Evolutionary conservation across 306 rosid species (phyloP).

Genomic region (Psophocarpus tetragonolobus): DNA sequence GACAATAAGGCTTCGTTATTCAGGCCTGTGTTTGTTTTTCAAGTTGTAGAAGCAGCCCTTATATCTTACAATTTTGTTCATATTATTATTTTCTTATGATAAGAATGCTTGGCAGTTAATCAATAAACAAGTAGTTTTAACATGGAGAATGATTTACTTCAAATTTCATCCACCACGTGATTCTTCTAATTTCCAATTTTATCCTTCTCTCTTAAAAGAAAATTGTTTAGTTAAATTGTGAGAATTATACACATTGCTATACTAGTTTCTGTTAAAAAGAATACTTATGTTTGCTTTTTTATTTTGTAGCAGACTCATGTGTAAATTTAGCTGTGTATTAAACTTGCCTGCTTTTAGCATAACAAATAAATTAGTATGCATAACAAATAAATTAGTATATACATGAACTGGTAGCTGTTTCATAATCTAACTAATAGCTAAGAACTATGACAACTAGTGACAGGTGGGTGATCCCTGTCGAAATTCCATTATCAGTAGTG

Average conservation of each 20-base stretch:
- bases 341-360: not conserved
- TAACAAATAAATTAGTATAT: not conserved
- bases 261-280: no score
- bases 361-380: not conserved
- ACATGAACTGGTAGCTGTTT: not conserved
- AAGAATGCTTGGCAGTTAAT: not conserved
- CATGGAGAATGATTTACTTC: not conserved
- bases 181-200: not conserved
- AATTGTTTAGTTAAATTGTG: no score
- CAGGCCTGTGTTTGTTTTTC: conserved; percentile 35
- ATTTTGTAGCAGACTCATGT: not conserved
- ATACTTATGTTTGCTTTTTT: no score
- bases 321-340: not conserved
- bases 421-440: no score
- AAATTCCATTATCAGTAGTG: conserved; percentile 62
- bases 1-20: conserved; percentile 42
- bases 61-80: conserved; percentile 16
- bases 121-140: not conserved
- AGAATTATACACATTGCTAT: no score
- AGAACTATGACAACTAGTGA: not conserved
- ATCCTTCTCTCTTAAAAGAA: not conserved
- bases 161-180: not conserved
- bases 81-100: conserved; percentile 9
- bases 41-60: conserved; percentile 25
- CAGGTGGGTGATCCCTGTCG: conserved; percentile 63